Evolutionary conservation across 441 rosid species (phyloP), one percentile per base, ranked within the genome.

Genomic region (Euphorbia celastroides): DNA sequence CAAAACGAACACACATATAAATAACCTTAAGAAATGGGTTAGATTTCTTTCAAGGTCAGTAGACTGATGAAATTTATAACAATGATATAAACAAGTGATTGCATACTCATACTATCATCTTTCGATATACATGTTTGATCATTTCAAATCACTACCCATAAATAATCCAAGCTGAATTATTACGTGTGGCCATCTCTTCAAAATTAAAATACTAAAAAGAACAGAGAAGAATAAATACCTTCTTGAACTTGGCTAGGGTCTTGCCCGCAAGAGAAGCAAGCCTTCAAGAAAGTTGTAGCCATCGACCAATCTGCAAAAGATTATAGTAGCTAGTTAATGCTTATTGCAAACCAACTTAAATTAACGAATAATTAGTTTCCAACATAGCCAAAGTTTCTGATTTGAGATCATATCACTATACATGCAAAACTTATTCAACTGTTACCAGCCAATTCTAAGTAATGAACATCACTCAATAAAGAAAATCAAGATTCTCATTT

Each of bases 221-320:
- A 57, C 10, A 64, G 42, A 69, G 34, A 26, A 28, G 34, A 48
- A 44, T 51, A 63, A 56, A 28, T 70, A 89, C 99, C 98, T 86
- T 91, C 96, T 76, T 83, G 92, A 59, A 88, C 79, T 68, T 85
- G 87, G 68, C 32, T 80, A 19, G 78, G 88, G 61, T 87, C 91
- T 62, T 86, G 92, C 64, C 97, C 96, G 67, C 99, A 94, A 74
- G 94, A 86, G 74, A 94, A 86, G 73, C 94, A 94, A n/a, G 86
- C 90, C 76, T 80, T 90, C 55, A 94, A 59, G 75, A 86, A 74
- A 57, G 84, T 75, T 41, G 90, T 79, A 65, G 79, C 73, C 70
- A 79, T 57, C 0, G 88, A 70, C 36, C 80, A 80, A 71, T 84
- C 99, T 94, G 83, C 71, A 64, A 82, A 5, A 60, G n/a, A 22